Evolutionary conservation across 1,139 yeast species (phyloP), one percentile per base, ranked within the genome.

Genomic region (Lipomyces yarrowii): DNA sequence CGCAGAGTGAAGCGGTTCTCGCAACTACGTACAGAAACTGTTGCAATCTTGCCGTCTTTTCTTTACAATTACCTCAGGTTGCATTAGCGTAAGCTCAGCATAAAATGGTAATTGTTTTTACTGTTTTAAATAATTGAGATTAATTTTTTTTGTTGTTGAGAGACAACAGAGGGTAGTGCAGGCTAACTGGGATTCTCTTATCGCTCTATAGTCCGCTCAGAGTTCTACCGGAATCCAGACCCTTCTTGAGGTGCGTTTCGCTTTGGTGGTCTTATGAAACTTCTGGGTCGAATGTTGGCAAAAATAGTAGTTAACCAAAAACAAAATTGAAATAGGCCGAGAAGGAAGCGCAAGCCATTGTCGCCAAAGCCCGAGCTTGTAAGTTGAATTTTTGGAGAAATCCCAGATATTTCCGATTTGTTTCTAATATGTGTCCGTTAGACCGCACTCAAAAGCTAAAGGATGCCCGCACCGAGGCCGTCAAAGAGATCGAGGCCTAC

Each of bases 281-380:
- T 26, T 26, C 30, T 26, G 30, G 2, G 30, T 26, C 30, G 30
- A 26, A 26, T 4, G 30, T n/a, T 26, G 30, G 30, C 30, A 26
- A 26, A 26, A 26, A 3, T 26, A 26, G 30, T 3, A 26, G 4
- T 26, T 26, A 61, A 53, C 30, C 37, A 42, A 15, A 26, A 33
- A n/a, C n/a, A n/a, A 26, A 26, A 26, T 51, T 32, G 18, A 15
- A 54, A 30, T 30, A 88, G 83, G 96, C 98, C 67, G 99, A 94
- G 82, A 91, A 90, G 81, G 96, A 91, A 75, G 99, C 99, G 30
- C 98, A 96, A 73, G 96, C 89, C 75, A 90, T 93, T 72, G 98
- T 94, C 71, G 86, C 92, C 73, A 89, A 89, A 77, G 97, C 99
- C 51, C 90, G 97, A 82, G 83, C 86, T 73, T 88, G 84, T 82